Base-by-base conservation (phyloP, 78 protist genomes). In the Andalucia godoyi region DNA sequence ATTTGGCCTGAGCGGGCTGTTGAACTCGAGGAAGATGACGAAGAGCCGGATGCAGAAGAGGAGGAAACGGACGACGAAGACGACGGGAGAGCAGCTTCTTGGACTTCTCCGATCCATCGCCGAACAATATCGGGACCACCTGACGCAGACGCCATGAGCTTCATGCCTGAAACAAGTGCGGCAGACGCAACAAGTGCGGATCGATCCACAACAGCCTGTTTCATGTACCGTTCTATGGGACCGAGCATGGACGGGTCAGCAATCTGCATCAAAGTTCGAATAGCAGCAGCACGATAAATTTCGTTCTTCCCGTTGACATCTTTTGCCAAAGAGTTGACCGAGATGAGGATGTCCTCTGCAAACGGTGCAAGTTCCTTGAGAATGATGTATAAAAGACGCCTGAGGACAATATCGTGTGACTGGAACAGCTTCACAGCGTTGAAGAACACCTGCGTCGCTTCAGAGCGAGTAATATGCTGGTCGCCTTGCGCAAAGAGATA, bases 391-490 rank as follows among this genome's bases (percentile, higher is more conserved):
- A 94, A 68, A 73, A 90, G 23, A 32, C 95, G 74, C 25, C 99
- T 83, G 6, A 60, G 37, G 49, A 70, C 8, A 45, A 79, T 88
- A 73, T 89, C 86, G 27, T 85, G 77, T 42, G 91, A 77, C 70
- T 91, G 94, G 67, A 94, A 93, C 37, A 94, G 84, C 74, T 94
- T 93, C 10, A 97, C 93, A 9, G 85, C 79, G 43, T 89, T 88
- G 60, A 96, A 96, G 91, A 95, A 96, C 60, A 93, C 25, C 18
- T 82, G 81, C 21, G 97, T 92, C 33, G 97, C 91, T 72, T 94
- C 99, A 5, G 94, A 55, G 36, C 92, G 67, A 25, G 70, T 51
- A n/a, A n/a, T n/a, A n/a, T n/a, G n/a, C n/a, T n/a, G n/a, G 34
- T 93, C 95, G 39, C 98, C 99, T 47, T 92, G 90, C 18, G 66